Evolutionary conservation across 2,329 filamentous ascomycete species (phyloP), one percentile per base, ranked within the genome.

Genomic region (Beauveria asiatica): DNA sequence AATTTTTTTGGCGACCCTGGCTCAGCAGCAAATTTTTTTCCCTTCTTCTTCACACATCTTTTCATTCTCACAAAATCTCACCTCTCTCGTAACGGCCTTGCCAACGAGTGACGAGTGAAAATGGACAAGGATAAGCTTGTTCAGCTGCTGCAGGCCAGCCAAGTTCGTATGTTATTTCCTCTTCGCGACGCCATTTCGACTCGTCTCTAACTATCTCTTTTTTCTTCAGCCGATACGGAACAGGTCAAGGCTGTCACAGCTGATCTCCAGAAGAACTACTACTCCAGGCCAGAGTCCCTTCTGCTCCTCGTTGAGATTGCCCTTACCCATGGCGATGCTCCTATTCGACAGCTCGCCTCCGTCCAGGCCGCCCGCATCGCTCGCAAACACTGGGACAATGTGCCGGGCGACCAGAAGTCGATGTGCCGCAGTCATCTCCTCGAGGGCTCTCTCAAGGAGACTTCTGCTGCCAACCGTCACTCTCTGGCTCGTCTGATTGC

Each of bases 241-340:
- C 86, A 87, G 76, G 87, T 96, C 75, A 95, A 97, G 83, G 85
- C 89, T 66, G 91, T 92, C 64, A 99, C 93, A 19, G 85, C 89
- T 62, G 86, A 92, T 69, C 85, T 97, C 62, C 92, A 96, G 76
- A 94, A 95, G 76, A 90, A 89, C 76, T 97, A 90, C 81, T 97
- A 96, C 80, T 87, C 85, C 69, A 84, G 91, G 67, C 88, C 93
- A 44, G 84, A 92, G 69, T 90, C 91, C 17, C 85, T 97, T 61
- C 82, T 93, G 60, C 85, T 90, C 68, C 87, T 97, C 64, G 84
- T 97, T 67, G 91, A 97, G 76, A 86, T 97, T 69, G 83, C 95
- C 67, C 88, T 91, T 68, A 90, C 88, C 61, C 88, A 96, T 74
- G 80, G 86, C 62, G 80, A 86, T 70, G 73, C 82, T 51, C 83